These are phyloP conservation scores for Exophiala sideris DNA, from an alignment of 2,329 filamentous ascomycete genomes.

Conservation along the genomic window DNA sequence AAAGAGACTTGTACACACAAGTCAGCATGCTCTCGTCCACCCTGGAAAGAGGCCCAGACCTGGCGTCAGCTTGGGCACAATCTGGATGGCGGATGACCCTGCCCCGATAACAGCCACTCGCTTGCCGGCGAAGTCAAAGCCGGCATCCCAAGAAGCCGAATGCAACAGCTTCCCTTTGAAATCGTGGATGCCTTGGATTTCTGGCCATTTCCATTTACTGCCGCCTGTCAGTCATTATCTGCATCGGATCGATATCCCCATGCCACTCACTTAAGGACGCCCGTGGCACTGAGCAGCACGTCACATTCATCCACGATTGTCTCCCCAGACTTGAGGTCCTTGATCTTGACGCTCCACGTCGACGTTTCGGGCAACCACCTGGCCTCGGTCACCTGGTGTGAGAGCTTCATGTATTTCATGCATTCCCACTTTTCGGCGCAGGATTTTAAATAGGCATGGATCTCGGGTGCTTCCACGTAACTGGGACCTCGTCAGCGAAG, in stretches of 20 bases:
- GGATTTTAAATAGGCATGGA: slow-evolving; percentile 17
- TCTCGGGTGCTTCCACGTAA: slow-evolving; percentile 40
- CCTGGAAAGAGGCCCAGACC: slow-evolving; percentile 3
- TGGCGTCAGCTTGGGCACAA: slow-evolving; percentile 35
- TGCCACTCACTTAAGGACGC: slow-evolving; percentile 45
- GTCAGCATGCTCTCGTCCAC: neutral
- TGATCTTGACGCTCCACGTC: slow-evolving; percentile 18
- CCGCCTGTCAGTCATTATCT: too few relatives aligned
- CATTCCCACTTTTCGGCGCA: slow-evolving; percentile 33
- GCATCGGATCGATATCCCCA: too few relatives aligned
- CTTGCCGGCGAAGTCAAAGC: slow-evolving; percentile 39
- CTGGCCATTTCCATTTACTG: slow-evolving; percentile 41
- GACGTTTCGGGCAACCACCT: slow-evolving; percentile 47
- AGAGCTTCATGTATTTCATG: slow-evolving; percentile 57
- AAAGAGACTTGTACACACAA: neutral
- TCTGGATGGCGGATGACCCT: slow-evolving; percentile 28
- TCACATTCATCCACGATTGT: too few relatives aligned
- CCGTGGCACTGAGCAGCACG: slow-evolving; percentile 29
- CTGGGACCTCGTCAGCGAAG: slow-evolving; percentile 38
- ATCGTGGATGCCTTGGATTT: slow-evolving; percentile 34
- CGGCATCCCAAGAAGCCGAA: slow-evolving; percentile 33
- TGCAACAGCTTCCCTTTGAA: slow-evolving; percentile 37
- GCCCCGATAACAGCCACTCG: slow-evolving; percentile 29
- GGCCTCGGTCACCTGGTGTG: slow-evolving; percentile 51
- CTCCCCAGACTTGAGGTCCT: too few relatives aligned